Base-by-base conservation (phyloP, 2,329 filamentous ascomycete species). In the Diaporthe sp. region DNA sequence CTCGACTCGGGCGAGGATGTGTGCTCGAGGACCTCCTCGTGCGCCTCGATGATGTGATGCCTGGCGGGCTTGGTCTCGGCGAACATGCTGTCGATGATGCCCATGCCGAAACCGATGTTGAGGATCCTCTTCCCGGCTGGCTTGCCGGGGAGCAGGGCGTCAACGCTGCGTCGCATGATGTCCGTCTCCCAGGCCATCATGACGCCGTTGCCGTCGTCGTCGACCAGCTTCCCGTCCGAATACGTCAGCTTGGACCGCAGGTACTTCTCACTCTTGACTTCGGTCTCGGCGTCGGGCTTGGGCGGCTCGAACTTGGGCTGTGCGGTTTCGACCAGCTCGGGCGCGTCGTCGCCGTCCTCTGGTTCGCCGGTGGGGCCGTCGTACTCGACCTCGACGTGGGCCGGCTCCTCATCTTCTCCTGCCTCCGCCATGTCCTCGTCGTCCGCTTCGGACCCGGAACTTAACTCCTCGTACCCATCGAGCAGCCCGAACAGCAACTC, bases 111-210 rank as follows among this genome's bases (percentile, higher is more conserved):
- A 8, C 95, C 95, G 74, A 98, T 92, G 81, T 98, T 98, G 77
- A 98, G 90, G 51, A 97, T 91, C 61, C 92, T 90, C 78, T 94
- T 90, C 2, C 93, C 94, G 0, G 82, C 72, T 55, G 77, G 75
- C 12, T 78, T 79, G 15, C 73, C 78, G 0, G 83, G 82, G 15
- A 93, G 86, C 1, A 97, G 87, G 19, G 91, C 89, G 77, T 92
- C 89, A 61, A 95, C 94, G 73, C 94, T 95, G 69, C 90, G 89
- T 76, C 90, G 90, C 95, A 98, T 98, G 79, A 98, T 97, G 78
- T 92, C 91, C 2, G 92, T 94, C 84, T 98, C 95, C 95, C 95
- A 98, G 53, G 92, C 90, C 95, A 98, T 98, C 95, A 98, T 98
- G 61, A 98, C 94, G 71, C 94, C 95, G 82, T 98, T 98, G 77